phyloP scores from a whole-genome alignment of 31 red algal genomes.

The Endocladia muricata region DNA sequence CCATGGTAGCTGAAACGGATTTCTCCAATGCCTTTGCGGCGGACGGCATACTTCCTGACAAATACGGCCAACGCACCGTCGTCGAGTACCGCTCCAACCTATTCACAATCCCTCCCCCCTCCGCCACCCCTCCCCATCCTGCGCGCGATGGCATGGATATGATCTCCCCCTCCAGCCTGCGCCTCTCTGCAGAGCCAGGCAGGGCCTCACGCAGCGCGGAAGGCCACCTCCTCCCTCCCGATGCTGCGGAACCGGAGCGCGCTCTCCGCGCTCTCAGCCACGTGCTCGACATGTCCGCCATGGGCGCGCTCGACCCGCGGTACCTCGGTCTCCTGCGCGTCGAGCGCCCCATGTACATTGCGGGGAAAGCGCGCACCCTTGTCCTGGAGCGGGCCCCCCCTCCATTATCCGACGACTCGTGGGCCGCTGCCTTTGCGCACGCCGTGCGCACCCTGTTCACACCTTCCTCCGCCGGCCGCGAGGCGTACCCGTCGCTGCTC shows the following conservation, averaged over 20 bases:
- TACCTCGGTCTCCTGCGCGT: slow-evolving; percentile 31
- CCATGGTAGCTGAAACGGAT: too few relatives aligned
- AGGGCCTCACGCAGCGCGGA: neutral
- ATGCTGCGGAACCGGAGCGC: neutral
- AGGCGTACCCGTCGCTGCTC: slow-evolving; percentile 21
- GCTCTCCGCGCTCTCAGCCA: slow-evolving; percentile 31
- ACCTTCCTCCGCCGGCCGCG: neutral
- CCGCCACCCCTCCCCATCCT: neutral
- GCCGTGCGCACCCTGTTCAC: neutral
- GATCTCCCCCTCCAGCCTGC: slow-evolving; percentile 17
- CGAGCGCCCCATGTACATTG: slow-evolving; percentile 18
- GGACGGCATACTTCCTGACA: slow-evolving; percentile 49
- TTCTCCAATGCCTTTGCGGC: slow-evolving; percentile 45
- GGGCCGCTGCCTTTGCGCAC: neutral
- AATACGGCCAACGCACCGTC: slow-evolving; percentile 47
- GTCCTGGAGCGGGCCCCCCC: neutral
- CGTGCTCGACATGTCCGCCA: slow-evolving; percentile 27
- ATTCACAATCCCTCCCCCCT: slow-evolving; percentile 22
- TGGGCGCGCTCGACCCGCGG: slow-evolving; percentile 25
- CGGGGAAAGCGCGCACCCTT: neutral
- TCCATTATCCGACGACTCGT: neutral
- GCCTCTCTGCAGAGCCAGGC: neutral
- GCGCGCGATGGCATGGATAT: slow-evolving; percentile 15
- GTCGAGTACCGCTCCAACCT: slow-evolving; percentile 51
- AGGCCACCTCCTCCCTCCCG: neutral